Evolutionary conservation across 2,329 filamentous ascomycete genomes (phyloP).

Genomic region (Aspergillus sp.): DNA sequence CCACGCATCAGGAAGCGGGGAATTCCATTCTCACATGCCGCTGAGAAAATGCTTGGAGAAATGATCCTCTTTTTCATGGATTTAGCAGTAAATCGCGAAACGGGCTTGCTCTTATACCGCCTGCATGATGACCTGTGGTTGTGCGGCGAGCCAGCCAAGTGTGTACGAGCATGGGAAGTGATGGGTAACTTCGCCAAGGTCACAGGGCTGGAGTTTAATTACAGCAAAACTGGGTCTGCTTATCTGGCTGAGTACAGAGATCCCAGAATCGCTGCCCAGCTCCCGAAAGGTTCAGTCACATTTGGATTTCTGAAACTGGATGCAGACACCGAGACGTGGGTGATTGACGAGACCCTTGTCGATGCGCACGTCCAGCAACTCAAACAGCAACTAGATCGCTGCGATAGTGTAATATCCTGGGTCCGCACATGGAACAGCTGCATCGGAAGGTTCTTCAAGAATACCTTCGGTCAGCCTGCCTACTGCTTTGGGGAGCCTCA

Average conservation of each 20-base stretch:
- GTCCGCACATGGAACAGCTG: slow-evolving; percentile 59
- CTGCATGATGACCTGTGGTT: slow-evolving; percentile 55
- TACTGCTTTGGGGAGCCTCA: slow-evolving; percentile 53
- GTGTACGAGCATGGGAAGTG: slow-evolving; percentile 47
- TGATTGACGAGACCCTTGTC: slow-evolving; percentile 42
- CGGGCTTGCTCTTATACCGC: slow-evolving; percentile 49
- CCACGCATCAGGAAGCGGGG: slow-evolving; percentile 47
- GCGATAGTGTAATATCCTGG: slow-evolving; percentile 55
- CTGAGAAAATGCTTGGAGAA: slow-evolving; percentile 52
- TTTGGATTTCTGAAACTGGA: slow-evolving; percentile 55
- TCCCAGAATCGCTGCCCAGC: slow-evolving; percentile 28
- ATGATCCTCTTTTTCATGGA: slow-evolving; percentile 52
- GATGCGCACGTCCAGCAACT: slow-evolving; percentile 44
- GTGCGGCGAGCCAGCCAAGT: slow-evolving; percentile 44
- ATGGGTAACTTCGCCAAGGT: slow-evolving; percentile 46
- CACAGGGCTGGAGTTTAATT: slow-evolving; percentile 48
- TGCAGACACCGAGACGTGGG: slow-evolving; percentile 35
- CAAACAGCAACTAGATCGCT: slow-evolving; percentile 41
- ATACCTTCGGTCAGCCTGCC: slow-evolving; percentile 54
- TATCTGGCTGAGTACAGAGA: slow-evolving; percentile 39
- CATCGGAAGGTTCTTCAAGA: slow-evolving; percentile 53
- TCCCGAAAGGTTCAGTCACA: slow-evolving; percentile 54
- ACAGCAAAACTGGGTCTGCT: slow-evolving; percentile 52
- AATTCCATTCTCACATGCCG: slow-evolving; percentile 49
- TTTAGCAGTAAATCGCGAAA: slow-evolving; percentile 47